phyloP scores from a whole-genome alignment of 2,329 filamentous ascomycete genomes.

The Phialemoniopsis sp. region DNA sequence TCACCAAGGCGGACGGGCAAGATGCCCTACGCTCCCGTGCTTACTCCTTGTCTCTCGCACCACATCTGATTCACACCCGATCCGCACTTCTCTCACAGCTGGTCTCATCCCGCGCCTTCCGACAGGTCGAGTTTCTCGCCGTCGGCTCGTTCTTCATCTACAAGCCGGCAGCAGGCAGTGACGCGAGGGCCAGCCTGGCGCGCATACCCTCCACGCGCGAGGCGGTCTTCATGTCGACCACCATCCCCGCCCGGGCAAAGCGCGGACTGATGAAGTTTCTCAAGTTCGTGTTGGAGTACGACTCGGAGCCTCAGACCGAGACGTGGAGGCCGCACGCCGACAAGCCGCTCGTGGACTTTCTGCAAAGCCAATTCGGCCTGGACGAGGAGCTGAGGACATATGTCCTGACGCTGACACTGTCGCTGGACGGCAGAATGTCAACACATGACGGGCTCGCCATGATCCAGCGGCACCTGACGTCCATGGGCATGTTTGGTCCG shows the following conservation, averaged over 20 bases:
- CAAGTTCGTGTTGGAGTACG: constrained; percentile 75
- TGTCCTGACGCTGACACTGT: constrained; percentile 66
- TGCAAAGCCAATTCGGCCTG: constrained; percentile 60
- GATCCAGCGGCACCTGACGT: constrained; percentile 76
- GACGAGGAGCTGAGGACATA: constrained; percentile 63
- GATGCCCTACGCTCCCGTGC: constrained; percentile 49
- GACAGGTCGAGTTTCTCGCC: constrained; percentile 88
- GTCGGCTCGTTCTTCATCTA: constrained; percentile 91
- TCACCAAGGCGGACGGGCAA: constrained; percentile 28
- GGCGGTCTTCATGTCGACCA: constrained; percentile 79
- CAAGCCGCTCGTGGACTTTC: constrained; percentile 53
- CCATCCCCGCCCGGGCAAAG: constrained; percentile 76
- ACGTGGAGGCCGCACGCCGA: constrained; percentile 56
- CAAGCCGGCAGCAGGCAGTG: constrained; percentile 25
- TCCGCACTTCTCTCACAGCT: constrained; percentile 74
- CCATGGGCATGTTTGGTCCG: constrained; percentile 81
- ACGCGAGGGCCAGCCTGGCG: constrained; percentile 38
- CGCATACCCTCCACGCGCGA: constrained; percentile 87
- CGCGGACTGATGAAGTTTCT: constrained; percentile 89
- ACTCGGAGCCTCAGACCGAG: constrained; percentile 46
- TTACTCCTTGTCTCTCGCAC: constrained; percentile 80
- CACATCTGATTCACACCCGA: constrained; percentile 80
- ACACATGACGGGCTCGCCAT: constrained; percentile 64
- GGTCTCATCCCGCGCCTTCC: constrained; percentile 84
- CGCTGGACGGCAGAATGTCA: constrained; percentile 54